These are phyloP conservation scores for Trichoderma harzianum DNA, from an alignment of 2,329 filamentous ascomycete species.

Conservation along the genomic window DNA sequence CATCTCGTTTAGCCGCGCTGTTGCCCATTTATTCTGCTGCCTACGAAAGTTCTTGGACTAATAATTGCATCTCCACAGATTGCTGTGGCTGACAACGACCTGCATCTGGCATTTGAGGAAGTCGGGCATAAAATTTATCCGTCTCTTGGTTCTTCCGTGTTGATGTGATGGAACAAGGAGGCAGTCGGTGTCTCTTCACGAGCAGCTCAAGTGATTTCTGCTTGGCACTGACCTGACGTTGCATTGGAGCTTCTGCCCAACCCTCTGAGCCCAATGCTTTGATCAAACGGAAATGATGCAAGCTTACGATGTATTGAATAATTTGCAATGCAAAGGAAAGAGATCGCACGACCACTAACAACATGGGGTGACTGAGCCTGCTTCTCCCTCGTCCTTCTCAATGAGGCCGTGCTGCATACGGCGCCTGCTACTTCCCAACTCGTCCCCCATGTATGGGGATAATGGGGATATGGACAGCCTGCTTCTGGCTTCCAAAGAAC, in stretches of 20 bases:
- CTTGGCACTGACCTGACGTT: neutral
- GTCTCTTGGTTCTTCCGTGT: neutral
- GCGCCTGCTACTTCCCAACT: neutral
- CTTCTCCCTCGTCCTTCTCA: neutral
- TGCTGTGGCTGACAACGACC: neutral
- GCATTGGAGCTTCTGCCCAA: neutral
- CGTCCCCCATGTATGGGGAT: neutral
- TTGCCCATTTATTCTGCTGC: neutral
- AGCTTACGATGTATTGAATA: neutral
- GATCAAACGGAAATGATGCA: neutral
- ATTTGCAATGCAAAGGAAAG: neutral
- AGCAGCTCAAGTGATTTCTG: neutral
- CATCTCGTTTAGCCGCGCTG: neutral
- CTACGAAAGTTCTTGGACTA: neutral
- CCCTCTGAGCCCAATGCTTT: neutral
- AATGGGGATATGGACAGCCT: neutral
- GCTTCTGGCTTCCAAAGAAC: neutral
- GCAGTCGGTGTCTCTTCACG: neutral
- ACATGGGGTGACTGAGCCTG: neutral
- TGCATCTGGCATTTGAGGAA: neutral
- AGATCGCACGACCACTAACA: neutral
- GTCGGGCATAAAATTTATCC: constrained; percentile 7
- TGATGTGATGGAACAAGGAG: neutral
- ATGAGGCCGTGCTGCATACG: neutral
- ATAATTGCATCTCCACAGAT: neutral